Evolutionary conservation across 2,329 filamentous ascomycete species (phyloP).

Genomic region (Berkeleyomyces basicola): DNA sequence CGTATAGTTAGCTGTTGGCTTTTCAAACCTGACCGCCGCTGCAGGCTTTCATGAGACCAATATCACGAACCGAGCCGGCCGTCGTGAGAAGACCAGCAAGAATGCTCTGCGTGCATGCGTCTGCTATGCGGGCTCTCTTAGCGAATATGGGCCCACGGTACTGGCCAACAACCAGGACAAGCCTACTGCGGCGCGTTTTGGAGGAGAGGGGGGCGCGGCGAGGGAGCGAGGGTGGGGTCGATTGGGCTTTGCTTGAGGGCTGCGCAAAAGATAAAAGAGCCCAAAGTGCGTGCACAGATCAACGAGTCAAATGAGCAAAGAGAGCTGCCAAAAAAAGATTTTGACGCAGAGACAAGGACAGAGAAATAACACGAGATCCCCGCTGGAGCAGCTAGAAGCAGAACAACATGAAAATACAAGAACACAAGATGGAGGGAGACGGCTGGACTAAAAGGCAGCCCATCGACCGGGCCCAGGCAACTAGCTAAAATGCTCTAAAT

Average conservation of each 20-base stretch:
- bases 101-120: neutral
- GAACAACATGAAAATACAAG: neutral
- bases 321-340: neutral
- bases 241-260: neutral
- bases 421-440: too few relatives aligned
- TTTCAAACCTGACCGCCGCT: neutral
- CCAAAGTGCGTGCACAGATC: neutral
- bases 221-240: neutral
- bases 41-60: neutral
- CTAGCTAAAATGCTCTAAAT: too few relatives aligned
- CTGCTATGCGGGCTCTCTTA: neutral
- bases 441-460: too few relatives aligned
- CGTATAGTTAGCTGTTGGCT: too few relatives aligned
- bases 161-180: neutral
- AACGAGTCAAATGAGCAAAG: neutral
- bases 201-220: neutral
- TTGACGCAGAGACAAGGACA: neutral
- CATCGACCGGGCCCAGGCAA: too few relatives aligned
- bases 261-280: neutral
- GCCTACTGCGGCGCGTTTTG: neutral
- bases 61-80: neutral
- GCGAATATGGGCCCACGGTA: neutral
- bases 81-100: neutral
- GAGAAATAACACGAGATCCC: neutral
- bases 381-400: neutral